phyloP scores from a whole-genome alignment of 2,329 filamentous ascomycete genomes.

The Paraconiothyrium sp. region DNA sequence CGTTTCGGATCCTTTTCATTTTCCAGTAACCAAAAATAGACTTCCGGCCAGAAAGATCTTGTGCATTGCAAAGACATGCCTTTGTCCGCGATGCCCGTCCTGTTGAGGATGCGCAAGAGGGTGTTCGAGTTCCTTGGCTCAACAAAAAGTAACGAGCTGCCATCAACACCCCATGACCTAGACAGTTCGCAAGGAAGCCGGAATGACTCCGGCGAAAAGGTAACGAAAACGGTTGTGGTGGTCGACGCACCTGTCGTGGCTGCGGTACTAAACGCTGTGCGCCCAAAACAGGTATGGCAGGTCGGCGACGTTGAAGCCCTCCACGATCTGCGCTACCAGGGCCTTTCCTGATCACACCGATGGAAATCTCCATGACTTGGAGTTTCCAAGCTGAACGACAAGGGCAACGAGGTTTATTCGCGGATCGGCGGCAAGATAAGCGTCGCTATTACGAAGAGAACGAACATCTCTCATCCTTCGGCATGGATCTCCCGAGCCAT shows the following conservation, averaged over 20 bases:
- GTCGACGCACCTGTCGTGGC: constrained; percentile 25
- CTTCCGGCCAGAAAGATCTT: constrained; percentile 20
- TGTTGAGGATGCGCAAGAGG: constrained; percentile 29
- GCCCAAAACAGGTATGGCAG: constrained; percentile 28
- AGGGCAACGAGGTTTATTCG: constrained; percentile 31
- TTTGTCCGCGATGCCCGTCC: constrained; percentile 19
- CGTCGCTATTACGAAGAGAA: constrained; percentile 5
- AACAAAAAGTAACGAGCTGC: constrained; percentile 24
- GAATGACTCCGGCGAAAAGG: constrained; percentile 30
- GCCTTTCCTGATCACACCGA: constrained; percentile 9
- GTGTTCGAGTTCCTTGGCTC: constrained; percentile 28
- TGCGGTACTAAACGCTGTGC: constrained; percentile 27
- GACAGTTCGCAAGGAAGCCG: constrained; percentile 17
- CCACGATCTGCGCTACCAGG: constrained; percentile 27
- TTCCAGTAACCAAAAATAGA: constrained; percentile 22
- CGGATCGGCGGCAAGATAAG: constrained; percentile 3
- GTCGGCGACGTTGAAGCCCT: constrained; percentile 39
- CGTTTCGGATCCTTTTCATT: constrained; percentile 12
- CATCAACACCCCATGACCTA: constrained; percentile 24
- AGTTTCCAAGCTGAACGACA: constrained; percentile 26
- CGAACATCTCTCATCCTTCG: constrained; percentile 12
- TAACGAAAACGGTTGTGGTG: constrained; percentile 39
- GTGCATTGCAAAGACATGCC: constrained; percentile 27
- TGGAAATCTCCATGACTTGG: constrained; percentile 4
- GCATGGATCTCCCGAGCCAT: constrained; percentile 10